These are phyloP conservation scores for Mortierella sp. DNA, from an alignment of 371 early-diverging fungal genomes.

Conservation along the genomic window DNA sequence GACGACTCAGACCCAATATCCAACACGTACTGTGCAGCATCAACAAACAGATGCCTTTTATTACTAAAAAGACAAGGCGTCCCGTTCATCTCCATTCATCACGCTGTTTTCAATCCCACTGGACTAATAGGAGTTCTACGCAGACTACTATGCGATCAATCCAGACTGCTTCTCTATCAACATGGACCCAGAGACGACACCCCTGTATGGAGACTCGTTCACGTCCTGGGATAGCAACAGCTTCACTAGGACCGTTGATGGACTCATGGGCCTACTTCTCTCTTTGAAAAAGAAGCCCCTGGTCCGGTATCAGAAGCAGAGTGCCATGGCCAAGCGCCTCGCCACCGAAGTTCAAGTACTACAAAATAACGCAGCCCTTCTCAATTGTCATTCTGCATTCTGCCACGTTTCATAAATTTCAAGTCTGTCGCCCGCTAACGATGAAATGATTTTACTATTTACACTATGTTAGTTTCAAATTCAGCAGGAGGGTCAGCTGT, in stretches of 20 bases:
- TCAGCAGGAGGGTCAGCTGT: constrained; percentile 85
- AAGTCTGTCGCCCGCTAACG: neutral
- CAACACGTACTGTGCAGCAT: too few relatives aligned
- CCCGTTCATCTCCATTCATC: neutral
- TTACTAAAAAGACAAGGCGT: too few relatives aligned
- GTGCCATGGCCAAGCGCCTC: constrained; percentile 84
- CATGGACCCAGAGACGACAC: constrained; percentile 68
- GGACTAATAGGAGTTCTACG: constrained; percentile 85
- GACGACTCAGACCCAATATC: neutral
- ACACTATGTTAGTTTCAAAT: constrained; percentile 73
- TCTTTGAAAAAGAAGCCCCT: constrained; percentile 92
- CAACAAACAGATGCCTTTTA: too few relatives aligned
- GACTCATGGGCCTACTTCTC: constrained; percentile 82
- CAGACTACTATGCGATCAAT: constrained; percentile 92
- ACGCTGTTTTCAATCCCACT: neutral
- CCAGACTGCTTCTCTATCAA: constrained; percentile 88
- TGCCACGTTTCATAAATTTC: neutral
- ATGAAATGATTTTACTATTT: neutral
- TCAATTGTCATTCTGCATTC: neutral
- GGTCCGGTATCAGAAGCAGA: constrained; percentile 89
- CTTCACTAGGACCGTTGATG: constrained; percentile 83
- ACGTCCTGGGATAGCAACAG: constrained; percentile 83
- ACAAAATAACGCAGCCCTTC: constrained; percentile 8
- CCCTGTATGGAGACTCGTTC: constrained; percentile 79
- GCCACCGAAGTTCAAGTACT: constrained; percentile 86